Evolutionary conservation across 345 rosid species (phyloP), one percentile per base, ranked within the genome.

Genomic region (Salix suchowensis): DNA sequence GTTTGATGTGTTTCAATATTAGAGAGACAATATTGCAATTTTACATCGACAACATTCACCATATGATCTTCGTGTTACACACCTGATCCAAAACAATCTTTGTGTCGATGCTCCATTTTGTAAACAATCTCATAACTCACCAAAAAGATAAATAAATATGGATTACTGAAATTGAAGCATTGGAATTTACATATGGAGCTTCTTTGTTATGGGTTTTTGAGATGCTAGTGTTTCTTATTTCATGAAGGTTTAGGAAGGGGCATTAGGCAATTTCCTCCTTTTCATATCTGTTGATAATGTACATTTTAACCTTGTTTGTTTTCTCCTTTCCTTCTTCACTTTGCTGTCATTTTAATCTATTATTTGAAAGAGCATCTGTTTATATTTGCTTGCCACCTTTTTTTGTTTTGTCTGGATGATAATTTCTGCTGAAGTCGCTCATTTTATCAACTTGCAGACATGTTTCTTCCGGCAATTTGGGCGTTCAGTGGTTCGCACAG

Each of bases 401-500:
- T 15, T 5, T 16, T 16, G 39, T 34, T 34, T 34, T 34, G 71
- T 71, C 55, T 44, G 52, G 14, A 14, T 52, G 36, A 2, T 71
- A 44, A 71, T 70, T 68, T 40, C 61, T 26, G 13, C 74, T 67
- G 66, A 67, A 42, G 23, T 69, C 65, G 23, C 40, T 65, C 46
- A 19, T 79, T 78, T 74, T 60, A 10, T 84, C 70, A 60, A 79
- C 66, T 62, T 80, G 87, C 89, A 96, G 98, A 91, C 88, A 69
- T 96, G 99, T 82, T 93, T 91, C 88, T 90, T 96, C 79, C 85
- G 92, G 54, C 98, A 96, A 82, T 96, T 96, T 71, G 97, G 94
- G 71, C 82, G 52, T 44, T 90, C 99, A n/a, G 97, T 96, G 74
- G 96, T 83, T 82, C 97, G 89, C 76, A 84, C 87, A 62, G 98